phyloP scores from a whole-genome alignment of 805 yeast genomes.

The Candida bentonensis region DNA sequence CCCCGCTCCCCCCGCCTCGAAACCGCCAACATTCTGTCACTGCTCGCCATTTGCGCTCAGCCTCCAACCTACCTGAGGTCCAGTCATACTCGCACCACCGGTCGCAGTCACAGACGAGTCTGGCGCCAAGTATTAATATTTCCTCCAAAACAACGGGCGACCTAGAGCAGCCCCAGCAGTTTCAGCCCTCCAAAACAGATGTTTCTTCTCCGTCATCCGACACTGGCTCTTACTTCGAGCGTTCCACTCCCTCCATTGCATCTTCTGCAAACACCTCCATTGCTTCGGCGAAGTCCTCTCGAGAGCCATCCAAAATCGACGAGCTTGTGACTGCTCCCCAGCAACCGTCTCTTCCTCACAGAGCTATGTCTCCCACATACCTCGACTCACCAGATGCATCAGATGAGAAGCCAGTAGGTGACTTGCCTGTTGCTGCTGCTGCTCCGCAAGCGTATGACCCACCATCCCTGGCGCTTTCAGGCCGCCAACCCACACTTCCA shows the following conservation, averaged over 20 bases:
- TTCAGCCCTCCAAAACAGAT: background rate
- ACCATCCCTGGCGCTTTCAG: background rate
- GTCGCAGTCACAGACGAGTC: background rate
- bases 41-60: conserved; percentile 1
- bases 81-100: conserved; percentile 1
- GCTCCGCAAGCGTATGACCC: background rate
- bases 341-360: background rate
- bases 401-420: background rate
- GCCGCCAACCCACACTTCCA: background rate
- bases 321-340: background rate
- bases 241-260: background rate
- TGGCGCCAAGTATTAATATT: too few relatives aligned
- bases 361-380: background rate
- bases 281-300: background rate
- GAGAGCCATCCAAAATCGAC: conserved; percentile 1
- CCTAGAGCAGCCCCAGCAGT: too few relatives aligned
- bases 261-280: background rate
- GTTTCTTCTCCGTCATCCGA: background rate
- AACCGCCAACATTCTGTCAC: conserved; percentile 1
- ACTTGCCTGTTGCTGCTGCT: too few relatives aligned
- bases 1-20: background rate
- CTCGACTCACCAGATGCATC: background rate
- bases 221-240: conserved; percentile 1
- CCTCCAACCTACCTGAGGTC: background rate
- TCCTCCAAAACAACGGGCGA: too few relatives aligned